These are phyloP conservation scores for Astragalus membranaceus DNA, from an alignment of 306 rosid species.

Conservation along the genomic window DNA sequence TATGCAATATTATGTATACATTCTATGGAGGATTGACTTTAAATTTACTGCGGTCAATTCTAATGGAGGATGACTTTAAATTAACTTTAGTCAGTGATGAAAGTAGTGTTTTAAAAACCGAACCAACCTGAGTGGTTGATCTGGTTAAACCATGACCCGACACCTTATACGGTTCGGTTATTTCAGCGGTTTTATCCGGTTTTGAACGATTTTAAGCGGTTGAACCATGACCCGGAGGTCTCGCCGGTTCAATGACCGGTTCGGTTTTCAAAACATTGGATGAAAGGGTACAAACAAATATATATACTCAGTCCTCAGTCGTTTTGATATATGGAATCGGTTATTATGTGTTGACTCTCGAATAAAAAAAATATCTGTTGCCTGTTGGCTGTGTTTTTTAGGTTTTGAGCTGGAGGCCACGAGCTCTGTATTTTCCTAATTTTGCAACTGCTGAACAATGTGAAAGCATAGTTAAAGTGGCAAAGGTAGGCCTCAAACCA, in stretches of 20 bases:
- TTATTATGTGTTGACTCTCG: conserved; percentile 13
- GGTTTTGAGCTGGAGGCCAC: conserved; percentile 90
- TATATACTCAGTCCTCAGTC: not conserved
- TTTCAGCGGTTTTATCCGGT: no score
- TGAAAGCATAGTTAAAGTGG: conserved; percentile 42
- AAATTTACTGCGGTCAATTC: not conserved
- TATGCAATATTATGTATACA: conserved; percentile 5
- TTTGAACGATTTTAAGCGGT: no score
- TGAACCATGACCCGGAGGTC: no score
- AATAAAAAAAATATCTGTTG: not conserved
- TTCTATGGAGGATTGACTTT: conserved; percentile 16
- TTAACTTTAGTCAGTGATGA: no score
- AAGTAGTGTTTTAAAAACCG: no score
- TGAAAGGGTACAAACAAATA: not conserved
- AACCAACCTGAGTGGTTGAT: no score
- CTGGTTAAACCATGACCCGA: no score
- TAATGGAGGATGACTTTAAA: no score
- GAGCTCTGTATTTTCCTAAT: conserved; percentile 78
- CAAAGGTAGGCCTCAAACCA: conserved; percentile 56
- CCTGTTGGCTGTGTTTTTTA: conserved; percentile 11
- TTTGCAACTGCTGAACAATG: conserved; percentile 82
- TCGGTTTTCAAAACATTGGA: no score
- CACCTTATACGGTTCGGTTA: no score
- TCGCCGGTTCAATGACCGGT: no score
- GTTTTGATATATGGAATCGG: not conserved